These are phyloP conservation scores for Sarcocystis neurona DNA, from an alignment of 169 alveolate species.

Conservation along the genomic window DNA sequence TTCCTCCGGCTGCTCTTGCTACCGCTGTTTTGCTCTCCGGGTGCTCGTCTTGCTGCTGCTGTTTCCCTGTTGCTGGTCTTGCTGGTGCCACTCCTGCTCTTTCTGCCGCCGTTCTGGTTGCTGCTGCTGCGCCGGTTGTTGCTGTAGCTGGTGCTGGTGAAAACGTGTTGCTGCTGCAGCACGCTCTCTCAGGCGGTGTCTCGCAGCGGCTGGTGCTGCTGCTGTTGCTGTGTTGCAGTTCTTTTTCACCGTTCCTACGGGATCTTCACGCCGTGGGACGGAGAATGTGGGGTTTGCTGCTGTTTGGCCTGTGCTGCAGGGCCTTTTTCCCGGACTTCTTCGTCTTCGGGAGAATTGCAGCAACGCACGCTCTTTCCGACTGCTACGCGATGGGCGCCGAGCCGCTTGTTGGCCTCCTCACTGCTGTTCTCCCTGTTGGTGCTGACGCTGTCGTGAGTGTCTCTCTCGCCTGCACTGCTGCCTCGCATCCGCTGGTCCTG, in stretches of 20 bases:
- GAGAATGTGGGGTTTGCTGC: background rate
- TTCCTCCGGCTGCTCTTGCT: background rate
- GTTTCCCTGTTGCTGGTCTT: background rate
- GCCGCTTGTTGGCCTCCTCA: conserved; percentile 46
- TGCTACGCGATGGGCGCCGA: conserved; percentile 55
- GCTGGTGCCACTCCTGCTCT: background rate
- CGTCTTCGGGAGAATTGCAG: conserved; percentile 51
- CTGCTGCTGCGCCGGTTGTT: conserved; percentile 33
- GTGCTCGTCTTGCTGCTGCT: background rate
- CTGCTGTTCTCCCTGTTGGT: background rate
- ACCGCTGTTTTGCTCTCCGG: background rate
- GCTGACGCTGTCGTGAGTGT: background rate
- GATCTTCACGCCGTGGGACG: too few species aligned
- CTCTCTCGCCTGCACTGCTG: background rate
- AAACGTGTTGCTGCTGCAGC: too few species aligned
- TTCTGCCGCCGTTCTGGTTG: background rate
- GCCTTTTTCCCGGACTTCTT: conserved; percentile 17
- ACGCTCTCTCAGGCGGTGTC: too few species aligned
- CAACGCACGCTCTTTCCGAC: conserved; percentile 63
- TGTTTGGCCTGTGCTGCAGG: background rate
- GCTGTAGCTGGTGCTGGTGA: conserved; percentile 5
- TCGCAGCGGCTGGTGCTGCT: too few species aligned
- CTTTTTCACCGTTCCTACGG: too few species aligned
- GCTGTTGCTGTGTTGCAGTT: too few species aligned
- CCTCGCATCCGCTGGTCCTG: too few species aligned